Conservation (phyloP, 352 stramenopile genomes). For the Pythium rhizo-oryzae region DNA sequence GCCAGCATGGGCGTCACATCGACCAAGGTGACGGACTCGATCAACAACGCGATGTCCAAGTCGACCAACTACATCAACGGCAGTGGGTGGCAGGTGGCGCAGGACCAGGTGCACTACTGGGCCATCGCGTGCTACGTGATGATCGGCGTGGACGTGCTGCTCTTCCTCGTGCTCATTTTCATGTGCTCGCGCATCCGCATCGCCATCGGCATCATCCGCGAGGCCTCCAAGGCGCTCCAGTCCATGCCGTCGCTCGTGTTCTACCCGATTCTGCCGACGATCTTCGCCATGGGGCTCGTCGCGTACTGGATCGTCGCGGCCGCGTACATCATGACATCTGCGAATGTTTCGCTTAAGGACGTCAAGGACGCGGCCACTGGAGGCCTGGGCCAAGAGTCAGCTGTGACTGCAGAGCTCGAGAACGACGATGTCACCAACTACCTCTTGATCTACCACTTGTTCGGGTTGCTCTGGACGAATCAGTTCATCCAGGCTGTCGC, state of each 20-base stretch:
- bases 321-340: slow-evolving; percentile 78
- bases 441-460: slow-evolving; percentile 85
- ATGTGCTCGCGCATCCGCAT: slow-evolving; percentile 85
- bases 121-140: slow-evolving; percentile 78
- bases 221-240: slow-evolving; percentile 80
- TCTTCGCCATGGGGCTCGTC: slow-evolving; percentile 67
- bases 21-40: slow-evolving; percentile 17
- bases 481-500: slow-evolving; percentile 84
- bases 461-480: slow-evolving; percentile 82
- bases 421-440: slow-evolving; percentile 78
- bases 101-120: slow-evolving; percentile 72
- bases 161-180: slow-evolving; percentile 76
- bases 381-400: slow-evolving; percentile 29
- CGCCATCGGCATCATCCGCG: slow-evolving; percentile 86
- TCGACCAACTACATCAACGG: slow-evolving; percentile 62
- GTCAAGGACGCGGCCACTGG: slow-evolving; percentile 35
- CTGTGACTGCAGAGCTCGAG: slow-evolving; percentile 42
- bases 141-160: slow-evolving; percentile 58
- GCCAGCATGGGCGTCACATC: slow-evolving; percentile 50
- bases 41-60: slow-evolving; percentile 37
- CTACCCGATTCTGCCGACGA: slow-evolving; percentile 70
- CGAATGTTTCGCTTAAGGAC: slow-evolving; percentile 51
- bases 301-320: slow-evolving; percentile 79
- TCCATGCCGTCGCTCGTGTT: slow-evolving; percentile 80
- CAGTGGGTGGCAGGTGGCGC: slow-evolving; percentile 42